phyloP scores from a whole-genome alignment of 305 asterid species.

The Striga hermonthica region DNA sequence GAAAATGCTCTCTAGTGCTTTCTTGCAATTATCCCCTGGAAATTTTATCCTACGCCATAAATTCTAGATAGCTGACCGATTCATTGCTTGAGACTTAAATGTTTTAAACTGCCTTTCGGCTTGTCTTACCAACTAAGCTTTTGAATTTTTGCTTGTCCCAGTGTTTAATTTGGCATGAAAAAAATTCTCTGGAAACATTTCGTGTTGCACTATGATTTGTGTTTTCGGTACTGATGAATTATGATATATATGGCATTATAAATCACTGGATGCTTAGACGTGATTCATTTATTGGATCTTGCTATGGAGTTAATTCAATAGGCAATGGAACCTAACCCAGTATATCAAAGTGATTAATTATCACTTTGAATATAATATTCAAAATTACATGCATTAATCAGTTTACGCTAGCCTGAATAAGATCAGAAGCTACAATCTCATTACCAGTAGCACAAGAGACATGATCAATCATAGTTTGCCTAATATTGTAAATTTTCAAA shows the following conservation, averaged over 20 bases:
- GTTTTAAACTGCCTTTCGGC: slow-evolving; percentile 8
- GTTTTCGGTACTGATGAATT: slow-evolving; percentile 8
- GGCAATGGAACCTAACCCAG: not conserved
- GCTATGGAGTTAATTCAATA: not conserved
- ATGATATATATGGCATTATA: slow-evolving; percentile 2
- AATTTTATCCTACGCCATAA: not conserved
- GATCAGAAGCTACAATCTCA: slow-evolving; percentile 18
- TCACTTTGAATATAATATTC: not conserved
- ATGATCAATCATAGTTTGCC: slow-evolving; percentile 11
- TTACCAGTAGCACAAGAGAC: slow-evolving; percentile 16
- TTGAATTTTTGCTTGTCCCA: not conserved
- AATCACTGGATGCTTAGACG: slow-evolving; percentile 1
- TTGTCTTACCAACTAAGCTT: slow-evolving; percentile 6
- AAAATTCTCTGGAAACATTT: not conserved
- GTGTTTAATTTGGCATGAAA: slow-evolving; percentile 13
- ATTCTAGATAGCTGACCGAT: not conserved
- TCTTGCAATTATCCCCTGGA: slow-evolving; percentile 2
- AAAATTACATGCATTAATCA: not conserved
- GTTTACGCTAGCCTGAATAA: slow-evolving; percentile 15
- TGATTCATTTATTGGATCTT: slow-evolving; percentile 10
- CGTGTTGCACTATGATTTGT: slow-evolving; percentile 17
- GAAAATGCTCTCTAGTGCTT: slow-evolving; percentile 1
- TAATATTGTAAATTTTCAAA: slow-evolving; percentile 14
- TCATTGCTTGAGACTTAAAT: slow-evolving; percentile 17
- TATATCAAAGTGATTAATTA: not conserved